These are phyloP conservation scores for Syncephalastrum monosporum DNA, from an alignment of 371 early-diverging fungal genomes.

Conservation along the genomic window DNA sequence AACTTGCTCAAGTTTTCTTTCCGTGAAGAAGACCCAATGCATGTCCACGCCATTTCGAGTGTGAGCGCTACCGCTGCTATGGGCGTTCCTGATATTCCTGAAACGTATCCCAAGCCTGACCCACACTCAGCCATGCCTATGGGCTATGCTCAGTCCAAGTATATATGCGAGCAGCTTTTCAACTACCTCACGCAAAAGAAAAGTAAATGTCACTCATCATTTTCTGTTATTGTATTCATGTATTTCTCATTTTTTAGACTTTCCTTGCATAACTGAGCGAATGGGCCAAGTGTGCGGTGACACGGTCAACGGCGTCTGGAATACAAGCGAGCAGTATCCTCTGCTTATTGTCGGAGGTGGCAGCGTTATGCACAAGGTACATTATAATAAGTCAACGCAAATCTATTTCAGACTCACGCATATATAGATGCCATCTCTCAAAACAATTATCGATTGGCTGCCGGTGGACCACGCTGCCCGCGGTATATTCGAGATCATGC, in stretches of 20 bases:
- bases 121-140: conserved; percentile 33
- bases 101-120: conserved; percentile 29
- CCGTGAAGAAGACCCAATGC: conserved; percentile 29
- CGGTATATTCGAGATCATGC: conserved; percentile 35
- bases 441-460: conserved; percentile 33
- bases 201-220: conserved; percentile 2
- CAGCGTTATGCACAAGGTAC: conserved; percentile 17
- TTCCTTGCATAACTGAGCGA: conserved; percentile 37
- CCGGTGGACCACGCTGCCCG: conserved; percentile 32
- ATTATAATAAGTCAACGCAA: too few relatives aligned
- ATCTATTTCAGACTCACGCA: too few relatives aligned
- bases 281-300: conserved; percentile 47
- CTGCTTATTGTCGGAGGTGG: conserved; percentile 35
- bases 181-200: conserved; percentile 27
- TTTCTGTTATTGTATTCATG: too few relatives aligned
- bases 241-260: neutral
- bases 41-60: conserved; percentile 38
- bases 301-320: conserved; percentile 41
- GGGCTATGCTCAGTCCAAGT: conserved; percentile 48
- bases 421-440: conserved; percentile 9
- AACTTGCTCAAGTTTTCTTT: conserved; percentile 36
- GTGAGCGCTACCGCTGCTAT: conserved; percentile 22
- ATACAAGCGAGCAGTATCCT: conserved; percentile 39
- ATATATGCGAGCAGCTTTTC: conserved; percentile 35
- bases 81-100: conserved; percentile 16